Evolutionary conservation across 208 protist species (phyloP).

Genomic region (Eutreptiella sp.): DNA sequence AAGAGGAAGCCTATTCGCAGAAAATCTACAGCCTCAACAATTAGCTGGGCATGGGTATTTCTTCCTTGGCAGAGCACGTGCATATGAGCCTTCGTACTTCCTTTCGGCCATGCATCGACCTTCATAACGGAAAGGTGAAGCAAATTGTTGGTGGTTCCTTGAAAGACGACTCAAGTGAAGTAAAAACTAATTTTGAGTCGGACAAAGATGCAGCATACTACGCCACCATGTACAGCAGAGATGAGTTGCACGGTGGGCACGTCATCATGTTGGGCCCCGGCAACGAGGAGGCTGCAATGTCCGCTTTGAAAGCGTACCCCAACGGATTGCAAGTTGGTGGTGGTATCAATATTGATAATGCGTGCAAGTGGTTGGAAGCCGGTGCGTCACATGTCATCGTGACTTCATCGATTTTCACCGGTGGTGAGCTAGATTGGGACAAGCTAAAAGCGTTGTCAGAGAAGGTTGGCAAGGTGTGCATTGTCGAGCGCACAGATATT

Average conservation of each 20-base stretch:
- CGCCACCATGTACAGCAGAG: constrained; percentile 31
- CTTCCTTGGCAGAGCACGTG: no score
- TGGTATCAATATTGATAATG: constrained; percentile 45
- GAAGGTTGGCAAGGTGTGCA: constrained; percentile 23
- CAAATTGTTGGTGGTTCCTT: constrained; percentile 56
- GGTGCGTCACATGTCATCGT: constrained; percentile 55
- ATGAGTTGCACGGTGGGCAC: constrained; percentile 43
- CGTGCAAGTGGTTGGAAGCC: constrained; percentile 35
- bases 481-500: no score
- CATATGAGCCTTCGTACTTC: no score
- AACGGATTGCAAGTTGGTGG: constrained; percentile 46
- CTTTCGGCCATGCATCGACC: constrained; percentile 55
- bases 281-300: constrained; percentile 46
- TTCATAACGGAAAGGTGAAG: constrained; percentile 42
- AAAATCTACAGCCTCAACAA: no score
- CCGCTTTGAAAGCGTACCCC: constrained; percentile 40
- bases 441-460: constrained; percentile 13
- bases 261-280: constrained; percentile 52
- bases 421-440: constrained; percentile 9
- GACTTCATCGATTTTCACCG: constrained; percentile 50
- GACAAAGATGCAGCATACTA: constrained; percentile 30
- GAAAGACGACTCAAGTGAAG: constrained; percentile 18
- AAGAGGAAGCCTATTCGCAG: no score
- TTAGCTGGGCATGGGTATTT: no score
- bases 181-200: constrained; percentile 35